Evolutionary conservation across 176 grass and related monocot genomes (phyloP), one percentile per base, ranked within the genome.

Genomic region (Pontederia crassipes): DNA sequence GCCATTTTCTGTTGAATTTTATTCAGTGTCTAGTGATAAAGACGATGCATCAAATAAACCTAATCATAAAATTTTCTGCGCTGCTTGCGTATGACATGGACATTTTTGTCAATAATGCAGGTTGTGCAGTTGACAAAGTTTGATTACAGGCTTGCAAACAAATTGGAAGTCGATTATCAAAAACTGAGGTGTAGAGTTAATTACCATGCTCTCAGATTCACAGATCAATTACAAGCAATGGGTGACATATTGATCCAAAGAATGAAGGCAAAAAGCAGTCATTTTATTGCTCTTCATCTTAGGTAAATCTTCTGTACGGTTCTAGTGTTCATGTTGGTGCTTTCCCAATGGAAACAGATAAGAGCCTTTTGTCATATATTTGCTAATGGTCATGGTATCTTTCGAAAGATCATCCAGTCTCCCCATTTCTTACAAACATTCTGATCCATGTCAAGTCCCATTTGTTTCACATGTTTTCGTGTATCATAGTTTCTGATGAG

Each of bases 211-310:
- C 24, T 72, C 9, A 72, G 32, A 72, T 72, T 72, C 46, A 72
- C 69, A 60, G 55, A 60, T 60, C 47, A 48, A 29, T 52, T 72
- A 60, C 57, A 60, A 59, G 46, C 6, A 32, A 61, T 72, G 69
- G 69, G 69, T 32, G 69, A 72, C 5, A 72, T 9, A 17, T 46
- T 72, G 55, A 32, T 72, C 46, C 47, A 61, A 26, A 72, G 69
- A 60, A 72, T 72, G 69, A 60, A 60, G 28, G 57, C 57, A 51
- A 72, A 40, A 72, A 61, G 69, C 69, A 60, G 50, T 9, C 56
- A 72, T n/a, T 72, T 72, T 17, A 61, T 72, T 72, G 69, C 69
- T 10, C 46, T 72, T 72, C 69, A 72, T 20, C 57, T 72, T 2
- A 72, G 69, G 68, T 71, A 51, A 48, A 58, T 12, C 29, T 1